phyloP scores from a whole-genome alignment of 352 stramenopile species.

The Phytopythium delawarense region DNA sequence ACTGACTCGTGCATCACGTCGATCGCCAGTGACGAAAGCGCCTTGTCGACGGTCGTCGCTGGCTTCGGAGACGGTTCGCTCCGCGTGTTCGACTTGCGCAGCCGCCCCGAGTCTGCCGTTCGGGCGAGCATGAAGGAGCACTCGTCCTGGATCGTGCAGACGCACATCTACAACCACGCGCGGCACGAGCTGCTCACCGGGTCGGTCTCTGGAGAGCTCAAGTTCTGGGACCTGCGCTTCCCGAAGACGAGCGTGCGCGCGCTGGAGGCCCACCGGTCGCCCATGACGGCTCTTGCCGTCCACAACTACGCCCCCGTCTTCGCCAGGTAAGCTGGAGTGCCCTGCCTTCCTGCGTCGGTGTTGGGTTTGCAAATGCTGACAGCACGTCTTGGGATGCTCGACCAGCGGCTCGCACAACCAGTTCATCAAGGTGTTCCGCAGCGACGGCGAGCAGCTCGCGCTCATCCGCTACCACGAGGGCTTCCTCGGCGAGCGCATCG shows the following conservation, averaged over 20 bases:
- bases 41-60: constrained; percentile 79
- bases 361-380: neutral
- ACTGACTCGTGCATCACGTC: constrained; percentile 90
- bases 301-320: constrained; percentile 96
- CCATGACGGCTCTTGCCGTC: constrained; percentile 95
- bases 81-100: constrained; percentile 93
- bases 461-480: constrained; percentile 95
- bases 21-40: constrained; percentile 77
- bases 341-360: neutral
- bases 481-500: constrained; percentile 96
- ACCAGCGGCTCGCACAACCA: constrained; percentile 95
- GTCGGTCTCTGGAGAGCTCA: constrained; percentile 93
- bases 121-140: constrained; percentile 89
- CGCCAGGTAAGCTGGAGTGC: constrained; percentile 59
- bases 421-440: constrained; percentile 98
- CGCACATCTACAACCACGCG: constrained; percentile 59
- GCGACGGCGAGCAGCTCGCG: constrained; percentile 82
- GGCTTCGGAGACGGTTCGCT: constrained; percentile 94
- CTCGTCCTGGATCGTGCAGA: constrained; percentile 94
- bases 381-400: neutral
- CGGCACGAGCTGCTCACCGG: constrained; percentile 92
- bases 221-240: constrained; percentile 96
- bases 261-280: constrained; percentile 87
- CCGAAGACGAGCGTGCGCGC: constrained; percentile 77
- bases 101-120: constrained; percentile 59